These are phyloP conservation scores for Alternaria gansuensis DNA, from an alignment of 2,329 filamentous ascomycete species.

Conservation along the genomic window DNA sequence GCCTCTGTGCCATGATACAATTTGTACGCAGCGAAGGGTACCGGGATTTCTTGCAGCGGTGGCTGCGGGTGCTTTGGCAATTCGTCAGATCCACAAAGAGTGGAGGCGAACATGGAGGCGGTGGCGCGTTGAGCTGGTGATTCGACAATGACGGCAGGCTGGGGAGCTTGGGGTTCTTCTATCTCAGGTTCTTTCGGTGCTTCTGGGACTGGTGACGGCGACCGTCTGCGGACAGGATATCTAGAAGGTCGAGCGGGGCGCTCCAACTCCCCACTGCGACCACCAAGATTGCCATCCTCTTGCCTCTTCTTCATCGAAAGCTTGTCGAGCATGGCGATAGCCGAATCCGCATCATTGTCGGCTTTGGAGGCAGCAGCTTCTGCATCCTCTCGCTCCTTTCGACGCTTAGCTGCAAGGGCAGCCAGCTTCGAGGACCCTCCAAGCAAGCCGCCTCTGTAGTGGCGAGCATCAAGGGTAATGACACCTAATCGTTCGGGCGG, in stretches of 20 bases:
- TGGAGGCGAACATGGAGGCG: slow-evolving; percentile 62
- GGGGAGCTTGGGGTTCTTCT: slow-evolving; percentile 26
- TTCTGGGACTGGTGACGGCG: slow-evolving; percentile 37
- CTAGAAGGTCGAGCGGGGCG: slow-evolving; percentile 24
- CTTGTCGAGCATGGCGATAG: slow-evolving; percentile 57
- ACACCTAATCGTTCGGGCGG: slow-evolving; percentile 70
- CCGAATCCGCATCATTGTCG: slow-evolving; percentile 41
- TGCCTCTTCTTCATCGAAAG: slow-evolving; percentile 47
- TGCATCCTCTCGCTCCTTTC: slow-evolving; percentile 79
- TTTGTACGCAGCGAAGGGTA: slow-evolving; percentile 54
- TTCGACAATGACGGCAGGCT: slow-evolving; percentile 36
- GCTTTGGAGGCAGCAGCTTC: slow-evolving; percentile 38
- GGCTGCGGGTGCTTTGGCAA: slow-evolving; percentile 6
- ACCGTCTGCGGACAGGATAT: slow-evolving; percentile 45
- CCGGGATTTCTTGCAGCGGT: slow-evolving; percentile 35
- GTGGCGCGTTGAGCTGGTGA: slow-evolving; percentile 55
- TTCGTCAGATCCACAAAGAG: slow-evolving; percentile 54
- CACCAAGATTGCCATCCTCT: slow-evolving; percentile 8
- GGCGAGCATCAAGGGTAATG: slow-evolving; percentile 68
- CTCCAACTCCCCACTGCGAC: slow-evolving; percentile 8
- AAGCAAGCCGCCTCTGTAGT: slow-evolving; percentile 72
- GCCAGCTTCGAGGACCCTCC: slow-evolving; percentile 90
- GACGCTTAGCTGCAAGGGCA: slow-evolving; percentile 83
- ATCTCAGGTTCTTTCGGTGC: slow-evolving; percentile 24
- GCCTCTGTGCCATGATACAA: slow-evolving; percentile 61